A percentile compares a stretch with the other conserved stretches of the same genome.
These are phyloP conservation scores for Diplodia mutila DNA, from an alignment of 2,329 filamentous ascomycete species.

Conservation along the genomic window DNA sequence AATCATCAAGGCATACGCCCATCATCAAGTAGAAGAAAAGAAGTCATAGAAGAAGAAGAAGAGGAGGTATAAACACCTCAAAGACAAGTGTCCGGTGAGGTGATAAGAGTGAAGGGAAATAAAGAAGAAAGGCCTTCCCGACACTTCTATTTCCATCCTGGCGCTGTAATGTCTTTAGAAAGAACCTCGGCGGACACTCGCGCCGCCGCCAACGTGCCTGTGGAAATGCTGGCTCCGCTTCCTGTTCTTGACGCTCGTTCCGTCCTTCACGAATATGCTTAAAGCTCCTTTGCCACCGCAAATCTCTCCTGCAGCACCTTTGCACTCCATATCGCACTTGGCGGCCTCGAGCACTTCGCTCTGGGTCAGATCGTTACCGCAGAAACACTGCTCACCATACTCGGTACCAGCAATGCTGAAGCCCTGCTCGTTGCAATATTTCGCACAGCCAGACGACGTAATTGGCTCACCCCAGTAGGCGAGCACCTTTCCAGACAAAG, in stretches of 20 bases:
- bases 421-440: slow-evolving; percentile 37
- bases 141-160: neutral
- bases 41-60: neutral
- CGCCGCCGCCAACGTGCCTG: slow-evolving; percentile 22
- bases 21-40: neutral
- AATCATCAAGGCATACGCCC: neutral
- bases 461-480: slow-evolving; percentile 20
- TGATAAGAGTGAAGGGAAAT: neutral
- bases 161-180: neutral
- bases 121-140: neutral
- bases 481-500: slow-evolving; percentile 16
- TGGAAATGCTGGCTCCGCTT: slow-evolving; percentile 2
- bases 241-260: neutral
- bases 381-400: slow-evolving; percentile 32
- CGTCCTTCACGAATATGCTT: slow-evolving; percentile 23
- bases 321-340: slow-evolving; percentile 24
- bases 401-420: slow-evolving; percentile 40
- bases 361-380: slow-evolving; percentile 28
- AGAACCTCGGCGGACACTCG: neutral
- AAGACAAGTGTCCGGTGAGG: too few relatives aligned
- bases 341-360: slow-evolving; percentile 9
- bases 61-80: neutral
- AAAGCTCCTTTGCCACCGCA: slow-evolving; percentile 15
- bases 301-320: slow-evolving; percentile 10
- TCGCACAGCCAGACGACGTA: slow-evolving; percentile 32